A percentile compares a stretch with the other conserved stretches of the same genome.
phyloP scores from a whole-genome alignment of 176 grass and related monocot species.

The Oryza australiensis region DNA sequence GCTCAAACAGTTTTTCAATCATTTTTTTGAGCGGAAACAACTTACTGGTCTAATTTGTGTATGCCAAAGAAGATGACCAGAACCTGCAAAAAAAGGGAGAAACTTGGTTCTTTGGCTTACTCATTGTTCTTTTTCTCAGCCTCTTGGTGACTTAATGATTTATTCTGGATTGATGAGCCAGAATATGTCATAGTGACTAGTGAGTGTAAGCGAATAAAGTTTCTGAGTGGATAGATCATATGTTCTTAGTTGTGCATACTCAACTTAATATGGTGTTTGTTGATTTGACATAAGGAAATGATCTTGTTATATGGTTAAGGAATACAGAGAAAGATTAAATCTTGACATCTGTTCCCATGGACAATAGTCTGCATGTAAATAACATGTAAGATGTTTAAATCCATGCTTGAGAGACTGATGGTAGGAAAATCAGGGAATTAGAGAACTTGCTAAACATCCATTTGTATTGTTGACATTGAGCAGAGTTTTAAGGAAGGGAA shows the following conservation, averaged over 20 bases:
- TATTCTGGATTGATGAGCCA: constrained; percentile 10
- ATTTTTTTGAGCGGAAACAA: background rate
- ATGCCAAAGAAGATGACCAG: constrained; percentile 24
- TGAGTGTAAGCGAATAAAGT: constrained; percentile 6
- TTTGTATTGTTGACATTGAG: constrained; percentile 14
- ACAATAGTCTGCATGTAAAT: background rate
- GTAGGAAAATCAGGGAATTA: background rate
- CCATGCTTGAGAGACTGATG: constrained; percentile 12
- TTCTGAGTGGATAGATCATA: background rate
- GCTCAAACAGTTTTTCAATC: constrained; percentile 10
- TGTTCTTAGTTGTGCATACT: background rate
- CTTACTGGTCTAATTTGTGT: constrained; percentile 3
- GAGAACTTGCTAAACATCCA: constrained; percentile 19
- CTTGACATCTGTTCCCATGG: constrained; percentile 23
- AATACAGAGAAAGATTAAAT: background rate
- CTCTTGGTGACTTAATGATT: background rate
- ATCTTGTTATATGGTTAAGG: background rate
- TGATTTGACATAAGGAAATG: constrained; percentile 3
- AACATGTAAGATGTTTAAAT: constrained; percentile 21
- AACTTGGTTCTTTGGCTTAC: background rate
- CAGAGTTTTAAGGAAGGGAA: constrained; percentile 3
- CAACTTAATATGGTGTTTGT: constrained; percentile 17
- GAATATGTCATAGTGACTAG: constrained; percentile 12
- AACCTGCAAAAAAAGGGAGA: background rate
- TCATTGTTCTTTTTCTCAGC: background rate